These are phyloP conservation scores for Suillus subaureus DNA, from an alignment of 768 basidiomycete species.

Conservation along the genomic window DNA sequence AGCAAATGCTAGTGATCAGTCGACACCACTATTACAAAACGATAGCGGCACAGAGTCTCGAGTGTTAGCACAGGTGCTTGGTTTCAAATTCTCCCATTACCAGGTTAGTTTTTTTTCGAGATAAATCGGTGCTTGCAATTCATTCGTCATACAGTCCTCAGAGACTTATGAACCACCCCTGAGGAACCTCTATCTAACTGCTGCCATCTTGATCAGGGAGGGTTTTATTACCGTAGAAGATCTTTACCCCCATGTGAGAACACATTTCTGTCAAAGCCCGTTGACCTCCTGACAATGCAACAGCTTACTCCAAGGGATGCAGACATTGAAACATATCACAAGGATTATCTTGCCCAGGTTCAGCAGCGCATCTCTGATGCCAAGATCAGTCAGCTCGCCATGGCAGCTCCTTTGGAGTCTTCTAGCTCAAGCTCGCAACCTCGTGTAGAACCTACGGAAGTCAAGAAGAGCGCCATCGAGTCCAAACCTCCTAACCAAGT, in stretches of 20 bases:
- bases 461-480: constrained; percentile 38
- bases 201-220: constrained; percentile 89
- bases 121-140: not conserved
- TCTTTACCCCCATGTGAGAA: constrained; percentile 86
- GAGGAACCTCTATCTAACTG: constrained; percentile 74
- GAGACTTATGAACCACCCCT: constrained; percentile 66
- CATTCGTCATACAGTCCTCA: constrained; percentile 42
- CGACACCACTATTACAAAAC: constrained; percentile 10
- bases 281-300: constrained; percentile 12
- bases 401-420: constrained; percentile 81
- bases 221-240: constrained; percentile 87
- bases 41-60: constrained; percentile 44
- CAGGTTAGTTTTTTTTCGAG: constrained; percentile 54
- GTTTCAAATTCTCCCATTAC: constrained; percentile 96
- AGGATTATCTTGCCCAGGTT: constrained; percentile 66
- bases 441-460: constrained; percentile 39
- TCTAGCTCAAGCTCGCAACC: constrained; percentile 43
- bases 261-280: not conserved
- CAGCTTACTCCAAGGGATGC: constrained; percentile 77
- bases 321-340: constrained; percentile 68
- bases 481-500: constrained; percentile 71
- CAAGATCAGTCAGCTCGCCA: constrained; percentile 75
- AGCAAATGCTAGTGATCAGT: constrained; percentile 7
- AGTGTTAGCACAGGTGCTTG: constrained; percentile 87
- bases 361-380: constrained; percentile 67